Evolutionary conservation across 768 basidiomycete genomes (phyloP), one percentile per base, ranked within the genome.

Genomic region (Megacollybia marginata): DNA sequence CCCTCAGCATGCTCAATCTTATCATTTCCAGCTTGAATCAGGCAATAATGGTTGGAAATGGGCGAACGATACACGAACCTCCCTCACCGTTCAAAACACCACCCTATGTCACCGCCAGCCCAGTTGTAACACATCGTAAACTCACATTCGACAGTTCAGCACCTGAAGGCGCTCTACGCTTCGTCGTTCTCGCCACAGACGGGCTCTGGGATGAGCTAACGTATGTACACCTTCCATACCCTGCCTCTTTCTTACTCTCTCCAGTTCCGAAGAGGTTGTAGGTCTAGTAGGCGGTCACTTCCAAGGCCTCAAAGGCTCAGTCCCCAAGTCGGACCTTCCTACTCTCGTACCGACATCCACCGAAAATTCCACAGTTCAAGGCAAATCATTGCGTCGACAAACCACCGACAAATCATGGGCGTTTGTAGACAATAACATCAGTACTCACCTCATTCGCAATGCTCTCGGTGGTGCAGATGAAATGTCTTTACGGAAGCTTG

Each of bases 121-220:
- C 92, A 2, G 90, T 89, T 33, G 81, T 93, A 28, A 87, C 84
- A 2, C 85, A 92, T 57, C 79, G 80, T 52, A 82, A 84, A 56
- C 69, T 90, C 55, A 68, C 75, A 12, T 76, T 86, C 59, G 47
- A 48, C 2, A 34, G 44, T 28, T 68, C 76, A 19, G 60, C 73
- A 12, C 52, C 67, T 28, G 47, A 50, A 23, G 58, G 61, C 40
- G 54, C 73, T 12, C 64, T 82, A 19, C 82, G 83, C 52, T 96
- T 96, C 67, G 60, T 96, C 48, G 87, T 96, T 43, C 79, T 96
- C 42, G 92, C 92, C 2, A 96, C 92, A 0, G 92, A 96, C 54
- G 82, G 82, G 31, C 72, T 92, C 16, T 92, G 86, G 85, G 82
- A 85, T 59, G 71, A 80, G 53, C 65, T 84, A 20, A 80, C 72